Conservation (phyloP, 495 filamentous ascomycete genomes). For the Aspergillus sclerotioniger region DNA sequence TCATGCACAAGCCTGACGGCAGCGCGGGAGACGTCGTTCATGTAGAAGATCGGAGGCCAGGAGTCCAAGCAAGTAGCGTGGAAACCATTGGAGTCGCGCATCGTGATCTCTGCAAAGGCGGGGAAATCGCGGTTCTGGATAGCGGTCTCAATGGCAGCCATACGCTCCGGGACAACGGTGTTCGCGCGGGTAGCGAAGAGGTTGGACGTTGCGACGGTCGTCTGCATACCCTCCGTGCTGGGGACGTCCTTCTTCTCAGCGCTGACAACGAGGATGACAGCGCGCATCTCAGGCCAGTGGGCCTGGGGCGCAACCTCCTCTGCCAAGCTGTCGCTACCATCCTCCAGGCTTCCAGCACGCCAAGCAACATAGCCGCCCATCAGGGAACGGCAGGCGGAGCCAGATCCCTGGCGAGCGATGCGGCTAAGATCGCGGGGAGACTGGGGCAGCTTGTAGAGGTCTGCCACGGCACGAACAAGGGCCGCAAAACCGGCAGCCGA, state of each 20-base stretch:
- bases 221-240: conserved; percentile 92
- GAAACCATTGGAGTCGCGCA: conserved; percentile 95
- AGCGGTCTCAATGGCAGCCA: conserved; percentile 83
- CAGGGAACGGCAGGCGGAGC: conserved; percentile 85
- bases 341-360: conserved; percentile 66
- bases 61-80: conserved; percentile 94
- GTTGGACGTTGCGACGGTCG: conserved; percentile 81
- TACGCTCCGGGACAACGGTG: conserved; percentile 75
- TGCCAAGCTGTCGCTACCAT: conserved; percentile 82
- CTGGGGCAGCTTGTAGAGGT: conserved; percentile 81
- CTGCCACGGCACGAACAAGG: conserved; percentile 85
- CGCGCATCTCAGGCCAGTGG: conserved; percentile 95
- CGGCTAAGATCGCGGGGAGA: conserved; percentile 75
- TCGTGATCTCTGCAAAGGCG: conserved; percentile 84
- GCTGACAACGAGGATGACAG: conserved; percentile 82
- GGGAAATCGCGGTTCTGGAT: conserved; percentile 76
- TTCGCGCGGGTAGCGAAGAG: conserved; percentile 73
- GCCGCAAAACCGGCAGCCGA: conserved; percentile 95
- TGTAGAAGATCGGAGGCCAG: conserved; percentile 94
- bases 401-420: conserved; percentile 93
- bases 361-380: conserved; percentile 97
- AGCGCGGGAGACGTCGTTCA: conserved; percentile 87
- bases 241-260: conserved; percentile 93
- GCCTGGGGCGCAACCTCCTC: conserved; percentile 79
- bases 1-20: conserved; percentile 84